Evolutionary conservation across 1,284 basidiomycete genomes (phyloP).

Genomic region (Cystobasidium pallidum): DNA sequence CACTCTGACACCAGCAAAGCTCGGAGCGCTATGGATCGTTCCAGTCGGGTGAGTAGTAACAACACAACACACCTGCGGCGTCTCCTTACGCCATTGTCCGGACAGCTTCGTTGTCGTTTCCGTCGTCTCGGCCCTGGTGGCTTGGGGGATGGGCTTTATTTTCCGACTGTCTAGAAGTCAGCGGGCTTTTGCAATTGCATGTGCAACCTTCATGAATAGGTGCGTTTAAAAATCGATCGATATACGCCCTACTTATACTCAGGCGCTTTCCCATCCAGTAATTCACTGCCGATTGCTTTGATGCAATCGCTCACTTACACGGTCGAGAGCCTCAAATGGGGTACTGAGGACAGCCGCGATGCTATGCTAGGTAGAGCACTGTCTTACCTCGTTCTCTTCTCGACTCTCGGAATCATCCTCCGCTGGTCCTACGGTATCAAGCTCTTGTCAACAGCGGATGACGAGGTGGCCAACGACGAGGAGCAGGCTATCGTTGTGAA

Average conservation of each 20-base stretch:
- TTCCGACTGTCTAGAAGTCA: conserved; percentile 55
- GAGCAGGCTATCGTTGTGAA: conserved; percentile 8
- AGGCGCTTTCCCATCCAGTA: conserved; percentile 47
- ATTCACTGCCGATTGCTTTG: conserved; percentile 59
- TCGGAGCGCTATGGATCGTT: conserved; percentile 56
- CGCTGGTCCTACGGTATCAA: conserved; percentile 59
- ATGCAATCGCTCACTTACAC: conserved; percentile 59
- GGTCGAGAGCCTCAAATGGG: conserved; percentile 53
- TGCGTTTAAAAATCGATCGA: background rate
- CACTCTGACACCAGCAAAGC: conserved; percentile 57
- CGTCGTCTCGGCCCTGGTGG: conserved; percentile 55
- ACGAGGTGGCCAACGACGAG: conserved; percentile 37
- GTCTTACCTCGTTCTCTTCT: conserved; percentile 57
- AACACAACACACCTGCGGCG: background rate
- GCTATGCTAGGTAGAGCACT: conserved; percentile 52
- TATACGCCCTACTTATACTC: background rate
- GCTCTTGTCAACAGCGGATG: conserved; percentile 57
- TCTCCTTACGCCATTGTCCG: conserved; percentile 53
- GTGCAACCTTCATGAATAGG: conserved; percentile 50
- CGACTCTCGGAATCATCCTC: conserved; percentile 59
- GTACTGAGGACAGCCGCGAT: conserved; percentile 51
- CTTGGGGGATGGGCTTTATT: conserved; percentile 53
- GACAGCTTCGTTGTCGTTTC: conserved; percentile 57
- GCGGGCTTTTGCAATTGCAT: conserved; percentile 57
- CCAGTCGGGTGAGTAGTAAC: conserved; percentile 17